Conservation (phyloP, 208 protist species). For the Trypanosomatidae sp. region DNA sequence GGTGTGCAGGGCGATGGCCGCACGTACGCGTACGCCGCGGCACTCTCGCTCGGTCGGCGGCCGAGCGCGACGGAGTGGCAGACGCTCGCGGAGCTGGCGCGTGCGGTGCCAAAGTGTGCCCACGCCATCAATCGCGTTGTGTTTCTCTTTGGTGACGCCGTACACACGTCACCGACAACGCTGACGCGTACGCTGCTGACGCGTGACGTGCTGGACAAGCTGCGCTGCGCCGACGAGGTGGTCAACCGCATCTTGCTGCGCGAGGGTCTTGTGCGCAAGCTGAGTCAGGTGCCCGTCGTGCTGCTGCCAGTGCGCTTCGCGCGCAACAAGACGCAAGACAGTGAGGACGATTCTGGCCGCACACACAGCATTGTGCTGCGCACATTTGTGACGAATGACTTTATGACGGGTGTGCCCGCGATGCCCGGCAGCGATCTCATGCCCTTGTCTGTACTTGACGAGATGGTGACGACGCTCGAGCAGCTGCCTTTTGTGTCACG, state of each 20-base stretch:
- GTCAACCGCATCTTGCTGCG: slow-evolving; percentile 74
- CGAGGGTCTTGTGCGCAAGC: slow-evolving; percentile 58
- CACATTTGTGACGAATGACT: slow-evolving; percentile 94
- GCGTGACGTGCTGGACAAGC: slow-evolving; percentile 67
- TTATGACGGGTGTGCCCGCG: slow-evolving; percentile 93
- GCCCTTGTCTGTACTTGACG: slow-evolving; percentile 59
- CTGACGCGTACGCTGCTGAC: slow-evolving; percentile 73
- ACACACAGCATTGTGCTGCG: slow-evolving; percentile 88
- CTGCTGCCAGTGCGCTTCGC: slow-evolving; percentile 87
- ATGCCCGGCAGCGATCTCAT: slow-evolving; percentile 73
- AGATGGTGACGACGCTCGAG: slow-evolving; percentile 67
- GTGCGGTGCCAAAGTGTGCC: slow-evolving; percentile 82
- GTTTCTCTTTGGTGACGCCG: slow-evolving; percentile 73
- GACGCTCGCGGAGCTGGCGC: slow-evolving; percentile 54
- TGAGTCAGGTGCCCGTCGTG: slow-evolving; percentile 92
- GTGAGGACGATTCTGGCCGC: too few relatives aligned
- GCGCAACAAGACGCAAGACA: slow-evolving; percentile 11
- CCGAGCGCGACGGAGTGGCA: slow-evolving; percentile 58
- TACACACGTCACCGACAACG: slow-evolving; percentile 8
- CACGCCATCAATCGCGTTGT: slow-evolving; percentile 91
- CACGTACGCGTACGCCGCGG: slow-evolving; percentile 91
- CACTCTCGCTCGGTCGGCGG: slow-evolving; percentile 44
- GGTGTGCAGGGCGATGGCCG: slow-evolving; percentile 96
- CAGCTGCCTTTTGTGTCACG: slow-evolving; percentile 74
- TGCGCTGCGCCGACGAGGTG: slow-evolving; percentile 81